Evolutionary conservation across 768 basidiomycete species (phyloP), one percentile per base, ranked within the genome.

Genomic region (Amanita pseudoporphyria): DNA sequence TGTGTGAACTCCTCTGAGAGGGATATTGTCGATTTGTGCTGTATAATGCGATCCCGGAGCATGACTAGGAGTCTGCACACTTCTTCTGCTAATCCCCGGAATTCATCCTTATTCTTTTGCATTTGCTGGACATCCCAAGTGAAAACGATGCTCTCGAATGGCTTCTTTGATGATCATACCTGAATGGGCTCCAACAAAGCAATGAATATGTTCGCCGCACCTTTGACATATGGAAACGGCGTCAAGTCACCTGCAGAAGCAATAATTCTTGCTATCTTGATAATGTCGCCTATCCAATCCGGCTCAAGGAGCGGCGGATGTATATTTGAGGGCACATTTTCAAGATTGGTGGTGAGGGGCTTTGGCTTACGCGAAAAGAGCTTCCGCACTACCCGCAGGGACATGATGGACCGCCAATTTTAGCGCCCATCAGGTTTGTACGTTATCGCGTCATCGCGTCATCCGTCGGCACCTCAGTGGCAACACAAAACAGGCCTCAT

Each of bases 41-140:
- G 22, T 18, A 44, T 9, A 13, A 22, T 7, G 26, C 45, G 45
- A 36, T 47, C 32, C 12, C 45, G 35, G 9, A 47, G 45, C 45
- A 47, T 35, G 45, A 47, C 24, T n/a, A 47, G 24, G 14, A 47
- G 45, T 14, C 36, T 47, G 35, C 45, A 47, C 18, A 47, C 35
- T 26, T 47, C 45, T 37, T 47, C 45, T 26, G 45, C 45, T 14
- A 47, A 22, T 19, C 36, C 45, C 10, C 45, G 14, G 31, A 35
- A 47, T 18, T 47, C 32, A 22, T 47, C 21, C 32, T 47, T 47
- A 21, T 47, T 47, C 24, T 33, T 47, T 19, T 47, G 31, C 35
- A 47, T 19, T 47, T 47, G 45, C 45, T 47, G 26, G 26, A 28
- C 26, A 7, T 22, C 33, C n/a, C 26, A 30, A 21, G 21, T 19